Conservation (phyloP, 2,329 filamentous ascomycete species). For the Fusarium camptoceras region DNA sequence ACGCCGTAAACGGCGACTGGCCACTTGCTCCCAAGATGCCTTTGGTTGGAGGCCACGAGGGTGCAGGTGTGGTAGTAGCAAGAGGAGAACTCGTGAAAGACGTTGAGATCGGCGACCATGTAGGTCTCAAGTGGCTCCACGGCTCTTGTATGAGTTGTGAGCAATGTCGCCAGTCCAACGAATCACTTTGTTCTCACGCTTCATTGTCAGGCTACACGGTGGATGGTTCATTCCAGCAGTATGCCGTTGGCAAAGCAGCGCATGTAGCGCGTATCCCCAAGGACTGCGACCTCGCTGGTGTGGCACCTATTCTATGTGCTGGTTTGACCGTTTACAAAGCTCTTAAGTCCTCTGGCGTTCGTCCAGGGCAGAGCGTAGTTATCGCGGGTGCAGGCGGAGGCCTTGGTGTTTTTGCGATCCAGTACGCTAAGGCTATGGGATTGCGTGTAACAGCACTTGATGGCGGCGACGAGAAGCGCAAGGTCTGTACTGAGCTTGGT, state of each 20-base stretch:
- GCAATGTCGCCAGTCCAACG: constrained; percentile 82
- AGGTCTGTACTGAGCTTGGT: constrained; percentile 76
- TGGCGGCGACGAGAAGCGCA: constrained; percentile 81
- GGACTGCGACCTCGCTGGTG: constrained; percentile 75
- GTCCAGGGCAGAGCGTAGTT: constrained; percentile 79
- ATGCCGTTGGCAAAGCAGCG: constrained; percentile 83
- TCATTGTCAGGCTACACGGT: constrained; percentile 88
- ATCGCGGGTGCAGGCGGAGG: constrained; percentile 87
- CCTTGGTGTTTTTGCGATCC: constrained; percentile 78
- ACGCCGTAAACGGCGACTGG: constrained; percentile 87
- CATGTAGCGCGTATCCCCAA: constrained; percentile 84
- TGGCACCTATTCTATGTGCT: constrained; percentile 84
- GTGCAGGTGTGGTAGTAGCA: constrained; percentile 83
- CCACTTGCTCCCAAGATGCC: constrained; percentile 81
- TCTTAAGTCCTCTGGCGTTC: constrained; percentile 79
- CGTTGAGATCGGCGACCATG: constrained; percentile 82
- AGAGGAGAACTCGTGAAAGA: constrained; percentile 79
- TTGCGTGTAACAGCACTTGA: constrained; percentile 82
- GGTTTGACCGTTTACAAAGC: constrained; percentile 89
- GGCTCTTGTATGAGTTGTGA: constrained; percentile 82
- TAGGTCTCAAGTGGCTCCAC: constrained; percentile 90
- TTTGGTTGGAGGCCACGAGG: constrained; percentile 80
- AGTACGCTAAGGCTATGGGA: constrained; percentile 91
- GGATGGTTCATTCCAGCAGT: constrained; percentile 91
- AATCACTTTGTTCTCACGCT: constrained; percentile 80